Conservation (phyloP, 2,329 filamentous ascomycete species). For the Colletotrichum horii region DNA sequence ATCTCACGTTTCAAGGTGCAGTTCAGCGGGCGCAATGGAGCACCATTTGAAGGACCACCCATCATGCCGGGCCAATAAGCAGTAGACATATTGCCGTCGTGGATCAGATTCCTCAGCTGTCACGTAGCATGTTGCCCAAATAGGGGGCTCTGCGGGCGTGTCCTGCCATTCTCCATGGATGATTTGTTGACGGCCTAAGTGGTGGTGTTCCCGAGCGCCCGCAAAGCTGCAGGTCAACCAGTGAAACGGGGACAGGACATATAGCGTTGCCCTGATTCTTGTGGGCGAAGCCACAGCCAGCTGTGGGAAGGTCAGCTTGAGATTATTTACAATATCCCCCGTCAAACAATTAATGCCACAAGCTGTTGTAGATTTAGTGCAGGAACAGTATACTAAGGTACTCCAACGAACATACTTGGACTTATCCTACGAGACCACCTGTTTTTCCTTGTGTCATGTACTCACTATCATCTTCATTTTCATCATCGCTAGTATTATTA, state of each 20-base stretch:
- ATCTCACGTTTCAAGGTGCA: not conserved
- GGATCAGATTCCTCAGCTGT: not conserved
- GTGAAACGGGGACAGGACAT: not conserved
- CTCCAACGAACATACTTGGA: too few species aligned
- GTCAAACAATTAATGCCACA: not conserved
- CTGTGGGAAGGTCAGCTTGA: not conserved
- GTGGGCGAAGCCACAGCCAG: not conserved
- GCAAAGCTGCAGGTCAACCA: not conserved
- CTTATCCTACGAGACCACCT: not conserved
- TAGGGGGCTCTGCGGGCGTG: not conserved
- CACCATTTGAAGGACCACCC: too few species aligned
- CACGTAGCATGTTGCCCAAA: not conserved
- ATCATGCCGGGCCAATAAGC: not conserved
- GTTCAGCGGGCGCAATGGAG: not conserved
- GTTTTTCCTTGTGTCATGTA: not conserved
- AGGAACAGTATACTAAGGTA: accelerated
- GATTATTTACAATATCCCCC: not conserved
- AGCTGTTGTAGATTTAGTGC: not conserved
- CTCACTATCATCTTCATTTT: too few species aligned
- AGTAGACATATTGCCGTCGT: not conserved
- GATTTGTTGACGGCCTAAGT: not conserved
- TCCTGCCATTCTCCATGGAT: accelerated
- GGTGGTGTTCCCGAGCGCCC: not conserved
- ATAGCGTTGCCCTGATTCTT: not conserved
- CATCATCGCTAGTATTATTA: too few species aligned